Evolutionary conservation across 2,329 filamentous ascomycete genomes (phyloP).

Genomic region (Apiospora saccharicola): DNA sequence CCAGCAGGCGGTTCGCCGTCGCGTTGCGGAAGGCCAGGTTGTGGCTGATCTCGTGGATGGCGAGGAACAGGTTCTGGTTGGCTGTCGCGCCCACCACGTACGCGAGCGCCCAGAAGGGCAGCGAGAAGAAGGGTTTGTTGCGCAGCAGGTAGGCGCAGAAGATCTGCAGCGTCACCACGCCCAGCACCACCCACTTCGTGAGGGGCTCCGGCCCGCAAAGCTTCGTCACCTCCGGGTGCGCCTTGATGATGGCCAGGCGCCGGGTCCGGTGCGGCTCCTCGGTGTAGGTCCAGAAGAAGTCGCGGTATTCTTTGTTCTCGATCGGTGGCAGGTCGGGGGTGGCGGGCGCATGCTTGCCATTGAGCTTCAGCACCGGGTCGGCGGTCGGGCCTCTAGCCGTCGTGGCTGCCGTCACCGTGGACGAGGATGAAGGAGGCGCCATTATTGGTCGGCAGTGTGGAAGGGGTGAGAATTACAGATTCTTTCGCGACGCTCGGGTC

Average conservation of each 20-base stretch:
- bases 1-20: conserved; percentile 81
- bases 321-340: conserved; percentile 39
- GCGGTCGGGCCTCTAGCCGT: conserved; percentile 25
- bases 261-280: conserved; percentile 95
- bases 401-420: conserved; percentile 39
- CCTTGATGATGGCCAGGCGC: conserved; percentile 94
- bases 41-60: conserved; percentile 98
- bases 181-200: conserved; percentile 90
- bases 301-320: conserved; percentile 56
- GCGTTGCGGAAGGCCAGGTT: conserved; percentile 91
- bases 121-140: conserved; percentile 80
- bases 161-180: conserved; percentile 84
- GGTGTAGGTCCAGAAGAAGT: conserved; percentile 99
- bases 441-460: conserved; percentile 31
- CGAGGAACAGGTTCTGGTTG: conserved; percentile 98
- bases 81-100: conserved; percentile 94
- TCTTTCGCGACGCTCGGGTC: conserved; percentile 10
- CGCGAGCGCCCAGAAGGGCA: conserved; percentile 83
- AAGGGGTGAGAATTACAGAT: not conserved
- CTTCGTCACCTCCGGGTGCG: conserved; percentile 96
- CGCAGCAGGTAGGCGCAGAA: conserved; percentile 78
- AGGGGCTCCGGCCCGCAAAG: conserved; percentile 95
- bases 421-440: conserved; percentile 38
- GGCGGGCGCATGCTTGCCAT: conserved; percentile 34
- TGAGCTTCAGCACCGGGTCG: conserved; percentile 30